Conservation (phyloP, 2,329 filamentous ascomycete genomes). For the Exophiala oligosperma region DNA sequence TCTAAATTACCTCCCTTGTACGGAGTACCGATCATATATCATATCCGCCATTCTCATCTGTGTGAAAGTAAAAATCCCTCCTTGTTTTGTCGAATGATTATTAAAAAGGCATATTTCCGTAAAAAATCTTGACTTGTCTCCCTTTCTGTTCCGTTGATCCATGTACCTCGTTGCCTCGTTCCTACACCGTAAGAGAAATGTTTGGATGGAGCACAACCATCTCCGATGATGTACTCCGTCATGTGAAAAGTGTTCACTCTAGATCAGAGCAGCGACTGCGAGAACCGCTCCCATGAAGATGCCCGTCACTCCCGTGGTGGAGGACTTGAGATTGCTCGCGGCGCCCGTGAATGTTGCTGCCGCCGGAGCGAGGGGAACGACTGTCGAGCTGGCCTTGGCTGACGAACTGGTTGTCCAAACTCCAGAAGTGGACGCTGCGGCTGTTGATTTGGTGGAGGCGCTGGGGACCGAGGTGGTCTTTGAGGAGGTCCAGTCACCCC, state of each 20-base stretch:
- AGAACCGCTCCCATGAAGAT: not conserved
- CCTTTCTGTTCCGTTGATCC: too few species aligned
- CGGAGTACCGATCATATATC: too few species aligned
- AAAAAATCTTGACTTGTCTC: too few species aligned
- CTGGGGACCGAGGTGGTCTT: not conserved
- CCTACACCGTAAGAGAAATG: too few species aligned
- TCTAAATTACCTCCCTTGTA: too few species aligned
- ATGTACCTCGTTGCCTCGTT: too few species aligned
- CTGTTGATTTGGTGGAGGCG: not conserved
- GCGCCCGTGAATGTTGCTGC: slow-evolving; percentile 1
- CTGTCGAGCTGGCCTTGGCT: not conserved
- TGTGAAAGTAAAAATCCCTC: too few species aligned
- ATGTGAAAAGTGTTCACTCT: not conserved
- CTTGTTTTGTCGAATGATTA: too few species aligned
- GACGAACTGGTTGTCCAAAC: not conserved
- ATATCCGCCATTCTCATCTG: too few species aligned
- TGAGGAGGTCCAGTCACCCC: not conserved
- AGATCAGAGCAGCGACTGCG: not conserved
- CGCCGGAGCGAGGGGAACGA: not conserved
- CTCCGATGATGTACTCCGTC: too few species aligned
- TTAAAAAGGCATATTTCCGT: too few species aligned
- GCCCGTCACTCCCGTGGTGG: not conserved
- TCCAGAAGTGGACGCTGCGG: not conserved
- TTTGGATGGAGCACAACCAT: too few species aligned
- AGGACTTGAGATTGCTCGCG: not conserved